These are phyloP conservation scores for Rhytidhysteron rufulum DNA, from an alignment of 2,329 filamentous ascomycete genomes.

Conservation along the genomic window DNA sequence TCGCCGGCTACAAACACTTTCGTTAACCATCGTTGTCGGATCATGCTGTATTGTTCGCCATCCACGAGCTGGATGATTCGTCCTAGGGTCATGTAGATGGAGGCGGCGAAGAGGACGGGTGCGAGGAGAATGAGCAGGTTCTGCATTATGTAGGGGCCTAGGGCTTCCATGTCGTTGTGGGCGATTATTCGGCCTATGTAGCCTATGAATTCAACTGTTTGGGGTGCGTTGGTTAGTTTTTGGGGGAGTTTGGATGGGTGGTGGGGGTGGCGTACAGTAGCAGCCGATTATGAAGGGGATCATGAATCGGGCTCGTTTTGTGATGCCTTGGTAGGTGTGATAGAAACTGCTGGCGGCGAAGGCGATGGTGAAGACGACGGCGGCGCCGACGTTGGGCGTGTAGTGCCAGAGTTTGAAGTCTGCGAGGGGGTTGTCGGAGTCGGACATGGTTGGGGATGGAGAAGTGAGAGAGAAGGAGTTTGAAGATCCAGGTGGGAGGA, in stretches of 20 bases:
- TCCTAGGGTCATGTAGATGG: conserved; percentile 48
- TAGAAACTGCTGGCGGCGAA: conserved; percentile 40
- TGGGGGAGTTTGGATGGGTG: neutral
- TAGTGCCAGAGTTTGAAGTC: conserved; percentile 34
- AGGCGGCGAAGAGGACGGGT: conserved; percentile 47
- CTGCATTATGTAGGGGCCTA: conserved; percentile 42
- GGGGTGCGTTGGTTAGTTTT: neutral
- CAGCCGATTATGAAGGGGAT: conserved; percentile 52
- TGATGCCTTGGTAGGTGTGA: conserved; percentile 42
- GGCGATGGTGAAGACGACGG: conserved; percentile 45
- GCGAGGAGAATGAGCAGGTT: conserved; percentile 42
- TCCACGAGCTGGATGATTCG: conserved; percentile 39
- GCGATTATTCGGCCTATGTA: conserved; percentile 46
- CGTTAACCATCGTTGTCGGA: conserved; percentile 39
- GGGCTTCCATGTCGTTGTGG: conserved; percentile 31
- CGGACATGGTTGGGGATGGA: neutral
- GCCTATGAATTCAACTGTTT: conserved; percentile 47
- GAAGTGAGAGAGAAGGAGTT: neutral
- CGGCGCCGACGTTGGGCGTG: conserved; percentile 43
- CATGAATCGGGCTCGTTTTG: conserved; percentile 48
- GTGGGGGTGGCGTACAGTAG: conserved; percentile 32
- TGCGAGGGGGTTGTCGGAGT: neutral
- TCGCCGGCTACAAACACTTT: conserved; percentile 45
- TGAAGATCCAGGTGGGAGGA: neutral
- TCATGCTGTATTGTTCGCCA: conserved; percentile 35